These are phyloP conservation scores for Luzula sylvatica DNA, from an alignment of 176 grass and related monocot genomes.

Conservation along the genomic window DNA sequence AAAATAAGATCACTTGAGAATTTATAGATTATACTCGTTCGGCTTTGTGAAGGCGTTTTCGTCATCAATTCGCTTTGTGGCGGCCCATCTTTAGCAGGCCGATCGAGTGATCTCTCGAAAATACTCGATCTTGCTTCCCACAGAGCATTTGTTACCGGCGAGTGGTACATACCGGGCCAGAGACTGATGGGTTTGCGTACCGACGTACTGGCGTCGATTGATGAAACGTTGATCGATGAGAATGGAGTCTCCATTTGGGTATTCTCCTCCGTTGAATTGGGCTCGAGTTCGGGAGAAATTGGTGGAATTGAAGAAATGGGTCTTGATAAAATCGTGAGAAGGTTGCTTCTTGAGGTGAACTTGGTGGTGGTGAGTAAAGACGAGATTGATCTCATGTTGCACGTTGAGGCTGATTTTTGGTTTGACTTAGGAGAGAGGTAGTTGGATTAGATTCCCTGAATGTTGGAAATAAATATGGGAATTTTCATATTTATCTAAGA, in stretches of 20 bases:
- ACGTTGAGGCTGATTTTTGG: background rate
- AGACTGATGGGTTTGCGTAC: constrained; percentile 75
- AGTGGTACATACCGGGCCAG: constrained; percentile 98
- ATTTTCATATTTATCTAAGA: too few species aligned
- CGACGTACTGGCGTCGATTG: constrained; percentile 60
- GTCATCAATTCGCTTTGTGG: constrained; percentile 74
- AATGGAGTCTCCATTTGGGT: constrained; percentile 31
- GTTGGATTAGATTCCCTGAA: background rate
- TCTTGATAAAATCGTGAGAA: constrained; percentile 9
- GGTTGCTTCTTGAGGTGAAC: background rate
- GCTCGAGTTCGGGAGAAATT: background rate
- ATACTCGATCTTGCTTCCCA: constrained; percentile 95
- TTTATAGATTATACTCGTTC: constrained; percentile 69
- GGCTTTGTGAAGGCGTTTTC: constrained; percentile 66
- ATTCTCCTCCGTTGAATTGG: background rate
- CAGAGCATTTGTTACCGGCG: constrained; percentile 80
- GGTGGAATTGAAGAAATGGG: constrained; percentile 21
- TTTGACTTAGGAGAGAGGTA: background rate
- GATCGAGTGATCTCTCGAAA: constrained; percentile 77
- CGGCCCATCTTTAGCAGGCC: constrained; percentile 25
- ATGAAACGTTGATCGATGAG: constrained; percentile 34
- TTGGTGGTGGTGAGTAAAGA: background rate
- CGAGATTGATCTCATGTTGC: constrained; percentile 11
- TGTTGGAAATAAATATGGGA: background rate
- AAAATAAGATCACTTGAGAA: constrained; percentile 78